Percentiles rank a stretch among this genome's conserved stretches.
phyloP scores from a whole-genome alignment of 2,329 filamentous ascomycete genomes.

The Aspergillus fijiensis region DNA sequence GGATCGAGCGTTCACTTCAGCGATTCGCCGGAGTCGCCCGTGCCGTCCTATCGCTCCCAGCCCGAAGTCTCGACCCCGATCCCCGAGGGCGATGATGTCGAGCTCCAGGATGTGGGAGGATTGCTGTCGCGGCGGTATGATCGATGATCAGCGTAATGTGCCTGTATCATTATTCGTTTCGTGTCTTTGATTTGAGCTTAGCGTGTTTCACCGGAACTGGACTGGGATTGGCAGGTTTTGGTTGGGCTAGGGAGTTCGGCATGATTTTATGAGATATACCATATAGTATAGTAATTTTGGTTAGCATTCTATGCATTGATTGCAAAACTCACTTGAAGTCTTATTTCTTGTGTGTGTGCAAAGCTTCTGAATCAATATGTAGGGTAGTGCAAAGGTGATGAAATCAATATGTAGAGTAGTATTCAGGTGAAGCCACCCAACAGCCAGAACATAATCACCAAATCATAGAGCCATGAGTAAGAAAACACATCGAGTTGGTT shows the following conservation, averaged over 20 bases:
- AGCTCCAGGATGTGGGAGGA: constrained; percentile 47
- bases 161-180: constrained; percentile 1
- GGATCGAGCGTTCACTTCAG: constrained; percentile 21
- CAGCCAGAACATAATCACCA: neutral
- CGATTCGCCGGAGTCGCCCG: constrained; percentile 14
- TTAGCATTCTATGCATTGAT: neutral
- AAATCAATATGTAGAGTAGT: neutral
- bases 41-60: constrained; percentile 24
- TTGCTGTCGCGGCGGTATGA: constrained; percentile 28
- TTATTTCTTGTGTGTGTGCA: neutral
- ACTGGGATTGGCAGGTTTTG: neutral
- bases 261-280: neutral
- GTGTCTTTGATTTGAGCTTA: neutral
- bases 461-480: neutral
- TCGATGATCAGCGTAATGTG: neutral
- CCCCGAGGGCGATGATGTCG: constrained; percentile 26
- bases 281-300: neutral
- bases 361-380: constrained; percentile 8
- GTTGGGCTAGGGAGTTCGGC: neutral
- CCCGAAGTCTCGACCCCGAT: constrained; percentile 17
- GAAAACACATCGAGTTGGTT: neutral
- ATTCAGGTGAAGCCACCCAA: neutral
- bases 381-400: no score
- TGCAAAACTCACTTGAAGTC: neutral
- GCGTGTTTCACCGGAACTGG: neutral